Evolutionary conservation across 139 green algal genomes (phyloP), one percentile per base, ranked within the genome.

Genomic region (Chlorella ohadii): DNA sequence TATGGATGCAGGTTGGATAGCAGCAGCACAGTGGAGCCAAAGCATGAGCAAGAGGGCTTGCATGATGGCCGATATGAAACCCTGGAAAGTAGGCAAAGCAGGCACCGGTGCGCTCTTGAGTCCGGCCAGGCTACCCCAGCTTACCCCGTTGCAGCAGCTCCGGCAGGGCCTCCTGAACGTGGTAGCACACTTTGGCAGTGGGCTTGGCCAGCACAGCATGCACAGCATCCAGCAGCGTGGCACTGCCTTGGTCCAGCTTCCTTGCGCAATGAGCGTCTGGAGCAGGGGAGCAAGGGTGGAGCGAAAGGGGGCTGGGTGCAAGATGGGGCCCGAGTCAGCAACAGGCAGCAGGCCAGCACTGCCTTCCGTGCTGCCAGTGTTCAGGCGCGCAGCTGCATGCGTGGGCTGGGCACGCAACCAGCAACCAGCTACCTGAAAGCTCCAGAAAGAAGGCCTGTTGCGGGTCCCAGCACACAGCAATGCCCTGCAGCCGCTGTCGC

Each of bases 401-500:
- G n/a, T n/a, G n/a, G n/a, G n/a, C n/a, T n/a, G n/a, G 44, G 44
- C 44, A 51, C 44, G 44, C 7, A 51, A 51, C 44, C 6, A 51
- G 6, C 44, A 6, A 51, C 7, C 44, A 51, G 44, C 44, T 51
- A 47, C 76, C 76, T 72, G 67, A 59, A 2, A 84, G 47, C 31
- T 87, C 83, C 31, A 87, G 57, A 20, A 84, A 87, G 44, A 57
- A 79, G 4, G 55, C 63, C 39, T 71, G n/a, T 39, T 79, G 36
- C 17, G 63, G 38, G 36, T 82, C 59, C 83, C 83, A 87, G 74
- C 75, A 87, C 61, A 87, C 83, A 2, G 83, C 77, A 39, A 87
- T 36, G 16, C 39, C 83, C n/a, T 87, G 83, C 55, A 87, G 57
- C 27, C 36, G 59, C 76, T 72, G 72, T n/a, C 19, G 72, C n/a